Conservation (phyloP, 208 protist species). For the Endotrypanum monterogeii region DNA sequence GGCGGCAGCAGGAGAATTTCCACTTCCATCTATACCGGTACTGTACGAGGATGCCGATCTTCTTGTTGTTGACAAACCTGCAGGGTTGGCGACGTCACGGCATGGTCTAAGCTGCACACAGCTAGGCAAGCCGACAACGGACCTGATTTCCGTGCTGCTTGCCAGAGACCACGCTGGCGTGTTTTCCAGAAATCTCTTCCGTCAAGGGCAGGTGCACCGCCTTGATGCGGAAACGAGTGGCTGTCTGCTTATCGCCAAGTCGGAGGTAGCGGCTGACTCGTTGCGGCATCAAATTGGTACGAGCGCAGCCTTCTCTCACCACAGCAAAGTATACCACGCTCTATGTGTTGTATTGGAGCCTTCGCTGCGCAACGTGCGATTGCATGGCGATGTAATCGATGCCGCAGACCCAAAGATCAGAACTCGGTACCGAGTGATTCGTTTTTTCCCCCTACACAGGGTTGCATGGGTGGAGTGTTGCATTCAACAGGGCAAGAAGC, state of each 20-base stretch:
- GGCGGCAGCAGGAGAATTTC: slow-evolving; percentile 3
- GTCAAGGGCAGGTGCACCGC: slow-evolving; percentile 83
- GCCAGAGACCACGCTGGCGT: neutral
- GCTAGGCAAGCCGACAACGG: slow-evolving; percentile 22
- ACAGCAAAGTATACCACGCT: slow-evolving; percentile 72
- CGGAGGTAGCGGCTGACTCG: slow-evolving; percentile 42
- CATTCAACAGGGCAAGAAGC: slow-evolving; percentile 86
- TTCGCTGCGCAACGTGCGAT: slow-evolving; percentile 44
- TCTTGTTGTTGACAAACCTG: slow-evolving; percentile 76
- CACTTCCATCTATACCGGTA: slow-evolving; percentile 24
- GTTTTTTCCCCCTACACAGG: slow-evolving; percentile 47
- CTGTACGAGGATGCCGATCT: slow-evolving; percentile 78
- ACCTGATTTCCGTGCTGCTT: slow-evolving; percentile 57
- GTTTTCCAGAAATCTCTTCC: slow-evolving; percentile 28
- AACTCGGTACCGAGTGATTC: slow-evolving; percentile 63
- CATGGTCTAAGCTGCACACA: slow-evolving; percentile 78
- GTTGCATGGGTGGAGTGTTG: slow-evolving; percentile 76
- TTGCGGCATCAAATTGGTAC: slow-evolving; percentile 86
- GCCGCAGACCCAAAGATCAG: slow-evolving; percentile 50
- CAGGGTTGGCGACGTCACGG: slow-evolving; percentile 67
- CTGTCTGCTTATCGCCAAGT: slow-evolving; percentile 74
- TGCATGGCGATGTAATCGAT: slow-evolving; percentile 52
- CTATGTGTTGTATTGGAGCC: slow-evolving; percentile 78
- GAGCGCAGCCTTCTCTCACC: slow-evolving; percentile 57
- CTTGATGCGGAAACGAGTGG: slow-evolving; percentile 82